Evolutionary conservation across 148 eudicot genomes (phyloP), one percentile per base, ranked within the genome.

Genomic region (Mesembryanthemum crystallinum): DNA sequence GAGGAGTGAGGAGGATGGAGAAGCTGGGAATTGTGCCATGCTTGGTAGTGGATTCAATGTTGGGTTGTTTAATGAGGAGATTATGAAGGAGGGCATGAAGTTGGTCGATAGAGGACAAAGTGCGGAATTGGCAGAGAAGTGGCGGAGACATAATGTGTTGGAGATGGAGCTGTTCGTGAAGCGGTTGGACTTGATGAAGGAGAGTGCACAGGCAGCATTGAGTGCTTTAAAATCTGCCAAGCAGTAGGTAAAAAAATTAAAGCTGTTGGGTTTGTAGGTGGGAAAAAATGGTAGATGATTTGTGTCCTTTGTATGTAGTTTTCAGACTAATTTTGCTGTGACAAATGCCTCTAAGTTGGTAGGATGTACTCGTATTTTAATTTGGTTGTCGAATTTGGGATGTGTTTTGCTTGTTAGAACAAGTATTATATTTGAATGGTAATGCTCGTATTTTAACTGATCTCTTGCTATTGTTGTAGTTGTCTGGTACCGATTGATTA

Each of bases 111-210:
- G 55, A 6, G 68, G 61, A 64, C 64, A 76, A 49, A 78, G 72
- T 51, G 78, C 24, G 1, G 84, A 77, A 55, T n/a, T 85, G 35
- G 74, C 57, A 27, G 79, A 67, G 55, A 77, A 80, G 49, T 85
- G 81, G 88, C 65, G 67, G 32, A 72, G 60, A 27, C 76, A 75
- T 12, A 52, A 55, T 25, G 21, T 75, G 70, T 67, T 58, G 24
- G 79, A 80, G 55, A 24, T 8, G 37, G 72, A 78, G 61, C 24
- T 75, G 35, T 75, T 27, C 24, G 24, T 65, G 52, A 52, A 64
- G 73, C 64, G 76, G 69, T 17, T 62, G 29, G 76, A 80, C 4
- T 65, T 72, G 64, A 9, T 62, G 43, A 13, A 21, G 45, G 80
- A 80, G 55, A 77, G 64, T 23, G 60, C 78, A 3, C 33, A 37